phyloP scores from a whole-genome alignment of 257 asterid genomes.

The Lithospermum erythrorhizon region DNA sequence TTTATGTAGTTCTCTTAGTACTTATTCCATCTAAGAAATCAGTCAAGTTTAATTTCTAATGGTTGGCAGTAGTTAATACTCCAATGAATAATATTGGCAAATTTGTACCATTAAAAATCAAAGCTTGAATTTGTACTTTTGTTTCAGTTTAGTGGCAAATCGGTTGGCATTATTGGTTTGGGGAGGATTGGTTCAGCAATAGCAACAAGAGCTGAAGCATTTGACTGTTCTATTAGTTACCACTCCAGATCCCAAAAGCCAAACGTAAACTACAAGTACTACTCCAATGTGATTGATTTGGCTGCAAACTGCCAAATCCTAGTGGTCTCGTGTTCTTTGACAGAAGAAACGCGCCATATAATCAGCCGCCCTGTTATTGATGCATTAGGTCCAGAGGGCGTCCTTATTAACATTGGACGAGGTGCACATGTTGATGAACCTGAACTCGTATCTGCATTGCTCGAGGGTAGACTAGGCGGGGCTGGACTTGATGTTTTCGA shows the following conservation, averaged over 20 bases:
- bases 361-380: conserved; percentile 45
- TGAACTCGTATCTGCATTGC: conserved; percentile 50
- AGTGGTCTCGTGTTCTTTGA: conserved; percentile 46
- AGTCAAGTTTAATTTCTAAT: too few relatives aligned
- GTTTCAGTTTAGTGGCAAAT: conserved; percentile 56
- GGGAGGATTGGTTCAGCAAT: conserved; percentile 79
- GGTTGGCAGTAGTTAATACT: too few relatives aligned
- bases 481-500: conserved; percentile 68
- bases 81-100: too few relatives aligned
- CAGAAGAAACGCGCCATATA: conserved; percentile 43
- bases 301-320: conserved; percentile 53
- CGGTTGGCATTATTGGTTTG: conserved; percentile 61
- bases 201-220: conserved; percentile 65
- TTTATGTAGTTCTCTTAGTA: not conserved
- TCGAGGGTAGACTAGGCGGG: conserved; percentile 50
- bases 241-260: conserved; percentile 44
- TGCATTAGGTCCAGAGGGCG: conserved; percentile 45
- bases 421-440: conserved; percentile 52
- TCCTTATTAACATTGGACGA: conserved; percentile 51
- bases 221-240: conserved; percentile 51
- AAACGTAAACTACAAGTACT: conserved; percentile 28
- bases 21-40: not conserved
- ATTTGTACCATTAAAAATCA: too few relatives aligned
- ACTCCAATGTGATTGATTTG: conserved; percentile 31
- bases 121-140: not conserved